These are phyloP conservation scores for Solidago caesia DNA, from an alignment of 129 eudicot genomes.

Conservation along the genomic window DNA sequence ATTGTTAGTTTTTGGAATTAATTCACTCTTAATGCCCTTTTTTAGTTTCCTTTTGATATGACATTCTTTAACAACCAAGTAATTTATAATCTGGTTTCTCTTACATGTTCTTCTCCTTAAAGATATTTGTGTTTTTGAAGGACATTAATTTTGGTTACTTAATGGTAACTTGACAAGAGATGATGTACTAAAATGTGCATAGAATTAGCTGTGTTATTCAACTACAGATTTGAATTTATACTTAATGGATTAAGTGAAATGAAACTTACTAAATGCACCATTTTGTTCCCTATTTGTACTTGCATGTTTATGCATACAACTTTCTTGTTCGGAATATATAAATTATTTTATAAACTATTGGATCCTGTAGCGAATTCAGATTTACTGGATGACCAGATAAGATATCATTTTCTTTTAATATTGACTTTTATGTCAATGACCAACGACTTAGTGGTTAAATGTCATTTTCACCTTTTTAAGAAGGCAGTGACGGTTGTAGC, in stretches of 20 bases:
- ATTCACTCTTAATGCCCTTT: no score
- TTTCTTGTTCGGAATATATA: not conserved
- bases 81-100: not conserved
- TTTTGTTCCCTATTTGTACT: conserved; percentile 1
- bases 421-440: not conserved
- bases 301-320: conserved; percentile 4
- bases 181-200: not conserved
- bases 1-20: not conserved
- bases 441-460: not conserved
- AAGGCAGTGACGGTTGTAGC: not conserved
- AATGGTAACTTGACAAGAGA: conserved; percentile 10
- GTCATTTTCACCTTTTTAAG: not conserved
- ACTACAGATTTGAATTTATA: conserved; percentile 7
- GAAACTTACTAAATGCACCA: not conserved
- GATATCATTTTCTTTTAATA: not conserved
- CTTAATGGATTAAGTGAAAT: not conserved
- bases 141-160: not conserved
- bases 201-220: not conserved
- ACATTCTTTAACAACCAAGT: not conserved
- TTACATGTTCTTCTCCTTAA: not conserved
- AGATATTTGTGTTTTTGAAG: not conserved
- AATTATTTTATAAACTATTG: not conserved
- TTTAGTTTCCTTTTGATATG: not conserved
- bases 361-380: not conserved
- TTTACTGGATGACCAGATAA: not conserved